Evolutionary conservation across 2,329 filamentous ascomycete genomes (phyloP).

Genomic region (Neoarthrinium moseri): DNA sequence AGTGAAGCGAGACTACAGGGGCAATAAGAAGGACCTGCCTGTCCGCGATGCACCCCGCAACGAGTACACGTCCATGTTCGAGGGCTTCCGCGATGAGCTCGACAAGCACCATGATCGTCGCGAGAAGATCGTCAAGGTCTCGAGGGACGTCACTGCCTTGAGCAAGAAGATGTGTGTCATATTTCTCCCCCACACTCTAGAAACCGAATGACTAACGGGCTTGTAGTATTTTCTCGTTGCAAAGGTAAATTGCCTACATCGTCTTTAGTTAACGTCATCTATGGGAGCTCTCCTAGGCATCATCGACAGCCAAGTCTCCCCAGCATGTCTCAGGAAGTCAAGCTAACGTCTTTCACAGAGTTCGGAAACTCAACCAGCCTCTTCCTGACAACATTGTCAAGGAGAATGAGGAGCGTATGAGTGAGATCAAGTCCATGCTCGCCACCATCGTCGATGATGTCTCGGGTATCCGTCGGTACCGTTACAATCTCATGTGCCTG

Average conservation of each 20-base stretch:
- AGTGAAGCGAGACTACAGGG: conserved; percentile 54
- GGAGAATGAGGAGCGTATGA: conserved; percentile 67
- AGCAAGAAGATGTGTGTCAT: conserved; percentile 89
- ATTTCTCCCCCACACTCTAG: neutral
- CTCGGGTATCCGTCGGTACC: conserved; percentile 74
- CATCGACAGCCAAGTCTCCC: too few relatives aligned
- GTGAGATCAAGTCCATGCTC: conserved; percentile 71
- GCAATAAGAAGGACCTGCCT: conserved; percentile 41
- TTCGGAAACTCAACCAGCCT: conserved; percentile 59
- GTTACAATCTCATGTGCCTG: conserved; percentile 84
- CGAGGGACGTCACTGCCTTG: conserved; percentile 85
- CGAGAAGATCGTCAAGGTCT: conserved; percentile 86
- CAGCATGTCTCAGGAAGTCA: neutral
- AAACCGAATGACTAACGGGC: neutral
- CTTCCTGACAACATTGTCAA: conserved; percentile 69
- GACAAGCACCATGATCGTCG: conserved; percentile 93
- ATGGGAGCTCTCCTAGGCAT: too few relatives aligned
- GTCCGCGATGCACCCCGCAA: conserved; percentile 35
- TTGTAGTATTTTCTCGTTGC: conserved; percentile 78
- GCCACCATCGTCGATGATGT: conserved; percentile 69
- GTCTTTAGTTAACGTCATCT: too few relatives aligned
- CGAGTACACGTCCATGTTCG: conserved; percentile 74
- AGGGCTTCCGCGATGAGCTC: conserved; percentile 79
- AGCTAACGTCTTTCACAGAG: conserved; percentile 41
- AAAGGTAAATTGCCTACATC: conserved; percentile 55